Conservation (phyloP, 2,329 filamentous ascomycete genomes). For the Cucurbitaria berberidis region DNA sequence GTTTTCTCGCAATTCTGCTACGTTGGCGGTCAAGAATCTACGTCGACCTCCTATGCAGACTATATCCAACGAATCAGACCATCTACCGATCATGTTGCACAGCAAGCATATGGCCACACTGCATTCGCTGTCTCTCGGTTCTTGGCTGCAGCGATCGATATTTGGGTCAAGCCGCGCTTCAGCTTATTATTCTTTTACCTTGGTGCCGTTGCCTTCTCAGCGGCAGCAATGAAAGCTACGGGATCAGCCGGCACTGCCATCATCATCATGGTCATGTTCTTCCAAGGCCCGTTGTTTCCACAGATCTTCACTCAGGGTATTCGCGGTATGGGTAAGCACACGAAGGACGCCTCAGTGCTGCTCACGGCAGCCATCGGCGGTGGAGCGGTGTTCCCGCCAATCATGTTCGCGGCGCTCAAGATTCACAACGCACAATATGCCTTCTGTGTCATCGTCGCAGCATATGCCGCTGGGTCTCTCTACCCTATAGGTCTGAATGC, state of each 20-base stretch:
- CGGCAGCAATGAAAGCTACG: constrained; percentile 57
- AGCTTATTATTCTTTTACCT: constrained; percentile 62
- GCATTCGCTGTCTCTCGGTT: constrained; percentile 66
- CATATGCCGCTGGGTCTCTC: constrained; percentile 58
- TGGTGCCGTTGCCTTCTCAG: constrained; percentile 59
- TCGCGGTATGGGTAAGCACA: constrained; percentile 63
- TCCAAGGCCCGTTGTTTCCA: constrained; percentile 66
- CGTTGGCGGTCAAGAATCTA: constrained; percentile 65
- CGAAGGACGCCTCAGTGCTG: constrained; percentile 62
- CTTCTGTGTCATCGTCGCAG: constrained; percentile 60
- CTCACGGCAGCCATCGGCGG: constrained; percentile 63
- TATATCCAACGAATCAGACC: constrained; percentile 54
- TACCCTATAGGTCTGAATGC: constrained; percentile 63
- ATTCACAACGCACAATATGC: constrained; percentile 54
- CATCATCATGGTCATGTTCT: constrained; percentile 62
- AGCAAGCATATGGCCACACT: constrained; percentile 62
- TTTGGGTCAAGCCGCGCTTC: constrained; percentile 64
- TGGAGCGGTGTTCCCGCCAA: constrained; percentile 62
- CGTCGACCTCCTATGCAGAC: constrained; percentile 56
- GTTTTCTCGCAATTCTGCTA: constrained; percentile 65
- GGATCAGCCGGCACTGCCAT: constrained; percentile 53
- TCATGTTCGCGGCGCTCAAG: constrained; percentile 56
- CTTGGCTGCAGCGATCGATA: constrained; percentile 58
- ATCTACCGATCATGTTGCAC: constrained; percentile 47
- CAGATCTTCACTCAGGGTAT: constrained; percentile 65